These are phyloP conservation scores for Lactifluus pinguis DNA, from an alignment of 768 basidiomycete species.

Conservation along the genomic window DNA sequence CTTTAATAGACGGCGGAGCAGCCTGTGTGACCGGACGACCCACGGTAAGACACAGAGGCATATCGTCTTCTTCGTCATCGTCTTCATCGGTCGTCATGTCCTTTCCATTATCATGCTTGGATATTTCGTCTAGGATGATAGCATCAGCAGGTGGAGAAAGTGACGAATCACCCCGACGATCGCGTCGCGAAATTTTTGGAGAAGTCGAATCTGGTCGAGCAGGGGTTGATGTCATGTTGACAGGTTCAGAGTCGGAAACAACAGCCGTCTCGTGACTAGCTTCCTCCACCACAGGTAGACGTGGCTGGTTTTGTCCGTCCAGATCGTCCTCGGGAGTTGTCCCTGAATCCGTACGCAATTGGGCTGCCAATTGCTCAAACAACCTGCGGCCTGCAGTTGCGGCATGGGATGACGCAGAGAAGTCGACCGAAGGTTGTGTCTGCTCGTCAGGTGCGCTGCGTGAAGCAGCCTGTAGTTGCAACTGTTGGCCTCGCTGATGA, in stretches of 20 bases:
- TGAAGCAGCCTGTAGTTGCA: constrained; percentile 1
- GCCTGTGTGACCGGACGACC: neutral
- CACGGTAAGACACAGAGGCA: constrained; percentile 34
- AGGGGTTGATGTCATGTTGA: constrained; percentile 10
- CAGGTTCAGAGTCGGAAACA: constrained; percentile 56
- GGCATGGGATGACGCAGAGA: constrained; percentile 8
- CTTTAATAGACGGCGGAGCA: constrained; percentile 19
- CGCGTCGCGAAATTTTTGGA: neutral
- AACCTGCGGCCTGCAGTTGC: constrained; percentile 1
- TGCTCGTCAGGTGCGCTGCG: constrained; percentile 11
- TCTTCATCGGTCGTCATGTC: constrained; percentile 17
- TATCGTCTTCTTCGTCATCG: constrained; percentile 32
- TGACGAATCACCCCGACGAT: neutral
- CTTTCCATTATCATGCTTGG: constrained; percentile 21
- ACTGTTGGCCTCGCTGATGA: constrained; percentile 7
- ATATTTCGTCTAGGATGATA: neutral
- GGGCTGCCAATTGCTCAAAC: constrained; percentile 4
- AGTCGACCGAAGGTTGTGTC: constrained; percentile 22
- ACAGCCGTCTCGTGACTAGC: constrained; percentile 32
- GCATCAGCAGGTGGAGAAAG: neutral
- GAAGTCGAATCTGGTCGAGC: neutral
- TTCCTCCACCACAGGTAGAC: neutral
- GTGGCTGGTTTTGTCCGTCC: neutral
- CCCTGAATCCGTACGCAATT: neutral
- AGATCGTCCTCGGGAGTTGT: neutral